Evolutionary conservation across 2,329 filamentous ascomycete species (phyloP), one percentile per base, ranked within the genome.

Genomic region (Verticillium zaregamsianum): DNA sequence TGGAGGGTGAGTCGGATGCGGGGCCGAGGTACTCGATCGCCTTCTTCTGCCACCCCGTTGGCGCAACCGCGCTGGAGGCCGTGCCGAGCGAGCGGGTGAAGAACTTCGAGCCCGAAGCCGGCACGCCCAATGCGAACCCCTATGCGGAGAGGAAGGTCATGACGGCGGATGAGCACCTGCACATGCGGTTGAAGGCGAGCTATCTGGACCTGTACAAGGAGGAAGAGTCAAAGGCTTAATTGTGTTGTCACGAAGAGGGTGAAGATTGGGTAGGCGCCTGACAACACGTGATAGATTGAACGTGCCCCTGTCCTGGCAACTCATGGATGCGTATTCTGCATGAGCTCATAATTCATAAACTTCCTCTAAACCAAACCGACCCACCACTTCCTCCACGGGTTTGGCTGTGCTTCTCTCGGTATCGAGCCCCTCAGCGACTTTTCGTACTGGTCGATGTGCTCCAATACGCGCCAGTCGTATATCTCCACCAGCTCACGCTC

Each of bases 41-140:
- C 7, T 90, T 85, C 74, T 90, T 90, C 74, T 89, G 86, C 65
- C 88, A 90, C 69, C 88, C 88, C 1, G 80, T 82, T 5, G 78
- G 83, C 8, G 73, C 76, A 1, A 81, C 80, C 9, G 72, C 79
- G 52, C 74, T 90, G 58, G 80, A 80, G 57, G 74, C 84, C 1
- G 85, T 90, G 55, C 87, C 87, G 9, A 90, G 87, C 70, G 78
- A 83, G 64, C 74, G 81, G 56, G 85, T 90, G 3, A 75, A 70
- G 66, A 73, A 69, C 59, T 79, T 77, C 59, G 72, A 72, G 37
- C 76, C 73, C 49, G 68, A 70, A 0, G 71, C 69, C 23, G 71
- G 68, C 28, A 65, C 68, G 11, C 63, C 68, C 0, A 72, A 74
- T 52, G 69, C 68, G 40, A 84, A 83, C 59, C 81, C 80, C 2